A percentile compares a stretch with the other conserved stretches of the same genome.
phyloP scores from a whole-genome alignment of 768 basidiomycete genomes.

The Lactarius trivialis region DNA sequence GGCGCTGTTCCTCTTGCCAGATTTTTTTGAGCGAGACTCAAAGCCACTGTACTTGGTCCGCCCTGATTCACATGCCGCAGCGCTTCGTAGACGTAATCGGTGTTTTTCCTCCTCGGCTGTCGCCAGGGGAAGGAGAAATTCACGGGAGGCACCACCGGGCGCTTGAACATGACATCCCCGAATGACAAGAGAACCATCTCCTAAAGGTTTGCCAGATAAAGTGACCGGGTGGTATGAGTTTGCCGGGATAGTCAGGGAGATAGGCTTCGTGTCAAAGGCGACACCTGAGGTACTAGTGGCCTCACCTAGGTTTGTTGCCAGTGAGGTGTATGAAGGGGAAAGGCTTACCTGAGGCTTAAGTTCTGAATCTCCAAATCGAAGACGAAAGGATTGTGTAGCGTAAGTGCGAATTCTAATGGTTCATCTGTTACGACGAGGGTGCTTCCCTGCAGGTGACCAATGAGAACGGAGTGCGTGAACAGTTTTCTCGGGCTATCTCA shows the following conservation, averaged over 20 bases:
- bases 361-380: slow-evolving; percentile 88
- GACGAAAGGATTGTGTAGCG: slow-evolving; percentile 85
- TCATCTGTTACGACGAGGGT: slow-evolving; percentile 78
- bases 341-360: slow-evolving; percentile 66
- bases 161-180: slow-evolving; percentile 78
- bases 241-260: slow-evolving; percentile 64
- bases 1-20: slow-evolving; percentile 35
- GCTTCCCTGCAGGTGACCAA: slow-evolving; percentile 38
- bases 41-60: slow-evolving; percentile 72
- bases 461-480: background rate
- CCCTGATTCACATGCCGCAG: slow-evolving; percentile 56
- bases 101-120: slow-evolving; percentile 66
- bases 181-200: slow-evolving; percentile 60
- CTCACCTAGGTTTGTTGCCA: background rate
- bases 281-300: slow-evolving; percentile 71
- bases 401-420: slow-evolving; percentile 70
- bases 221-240: slow-evolving; percentile 67
- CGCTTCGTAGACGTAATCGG: slow-evolving; percentile 48
- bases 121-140: slow-evolving; percentile 69
- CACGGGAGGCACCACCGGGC: slow-evolving; percentile 60
- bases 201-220: slow-evolving; percentile 57
- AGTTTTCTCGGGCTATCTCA: slow-evolving; percentile 28
- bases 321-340: background rate
- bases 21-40: slow-evolving; percentile 56
- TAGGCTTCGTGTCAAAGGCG: slow-evolving; percentile 57